Base-by-base conservation (phyloP, 164 flowering plant species). In the Cinnamomum chago region DNA sequence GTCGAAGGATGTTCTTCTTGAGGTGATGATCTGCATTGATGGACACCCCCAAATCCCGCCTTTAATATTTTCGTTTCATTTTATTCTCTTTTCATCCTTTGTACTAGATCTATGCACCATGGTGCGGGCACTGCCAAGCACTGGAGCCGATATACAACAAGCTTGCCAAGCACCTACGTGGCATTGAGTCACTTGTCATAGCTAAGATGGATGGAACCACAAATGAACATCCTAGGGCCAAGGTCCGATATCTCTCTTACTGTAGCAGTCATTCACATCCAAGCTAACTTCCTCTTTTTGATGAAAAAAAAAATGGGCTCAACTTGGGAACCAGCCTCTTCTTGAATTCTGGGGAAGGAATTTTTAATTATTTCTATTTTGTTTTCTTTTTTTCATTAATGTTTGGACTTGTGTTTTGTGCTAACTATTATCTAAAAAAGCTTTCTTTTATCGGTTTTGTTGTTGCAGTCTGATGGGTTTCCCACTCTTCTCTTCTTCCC, bases 141-240 rank as follows among this genome's bases (percentile, higher is more conserved):
- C 81, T 96, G 18, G 98, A 94, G 80, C 98, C 99, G 64, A 88
- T 81, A 58, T 94, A 94, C 86, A 90, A 96, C 84, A 89, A 92
- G 78, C 92, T 96, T 74, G 99, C 93, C 70, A 94, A 87, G 83
- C 93, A 94, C 83, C 82, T 96, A 25, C 88, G 85, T 3, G 88
- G 89, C 68, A 81, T 92, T 68, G 94, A 94, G 4, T 90, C 98
- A 65, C 76, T 96, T 51, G 92, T 94, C 58, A 84, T 96, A 58
- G 97, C 98, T 58, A 96, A 92, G 84, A 96, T 96, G 97, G 98
- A 96, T 75, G 99, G 98, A 70, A 91, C 97, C 70, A 92, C 90
- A 60, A 96, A 96, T 71, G 99, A 96, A 76, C 98, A 96, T 75
- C 97, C 95, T 14, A 84, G 91, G 77, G 95, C 90, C 58, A 94